Conservation (phyloP, 176 grass and related monocot genomes). For the Avena atlantica region DNA sequence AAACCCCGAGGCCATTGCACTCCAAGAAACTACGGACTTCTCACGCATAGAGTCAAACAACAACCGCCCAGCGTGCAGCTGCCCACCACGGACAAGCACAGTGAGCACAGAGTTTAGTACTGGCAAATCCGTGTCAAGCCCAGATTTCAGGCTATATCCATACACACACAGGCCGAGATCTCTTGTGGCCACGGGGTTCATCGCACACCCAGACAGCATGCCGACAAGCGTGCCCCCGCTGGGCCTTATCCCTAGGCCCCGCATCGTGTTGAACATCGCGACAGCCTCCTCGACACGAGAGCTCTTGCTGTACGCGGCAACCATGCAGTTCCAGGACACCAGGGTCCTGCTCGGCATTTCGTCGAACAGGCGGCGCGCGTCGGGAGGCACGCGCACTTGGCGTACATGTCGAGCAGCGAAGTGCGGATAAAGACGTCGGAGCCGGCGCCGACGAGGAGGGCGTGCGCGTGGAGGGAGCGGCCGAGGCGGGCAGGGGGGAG, state of each 20-base stretch:
- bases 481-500: constrained; percentile 52
- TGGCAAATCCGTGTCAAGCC: constrained; percentile 42
- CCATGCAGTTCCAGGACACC: constrained; percentile 68
- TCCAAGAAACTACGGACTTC: constrained; percentile 67
- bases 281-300: constrained; percentile 35
- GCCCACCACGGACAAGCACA: constrained; percentile 46
- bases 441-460: constrained; percentile 42
- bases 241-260: constrained; percentile 27
- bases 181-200: constrained; percentile 3
- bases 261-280: constrained; percentile 52
- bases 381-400: constrained; percentile 56
- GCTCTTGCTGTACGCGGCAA: constrained; percentile 46
- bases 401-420: constrained; percentile 68
- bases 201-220: constrained; percentile 42
- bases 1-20: constrained; percentile 53
- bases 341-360: constrained; percentile 53
- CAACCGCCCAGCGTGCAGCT: constrained; percentile 22
- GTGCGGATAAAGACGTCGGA: constrained; percentile 55
- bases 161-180: constrained; percentile 49
- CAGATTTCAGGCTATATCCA: constrained; percentile 51
- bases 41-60: constrained; percentile 51
- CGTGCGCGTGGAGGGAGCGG: constrained; percentile 53
- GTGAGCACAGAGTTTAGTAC: constrained; percentile 56
- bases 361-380: constrained; percentile 65
- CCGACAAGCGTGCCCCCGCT: constrained; percentile 45